A percentile compares a stretch with the other conserved stretches of the same genome.
phyloP scores from a whole-genome alignment of 2,329 filamentous ascomycete species.

The Fusarium penzigii region DNA sequence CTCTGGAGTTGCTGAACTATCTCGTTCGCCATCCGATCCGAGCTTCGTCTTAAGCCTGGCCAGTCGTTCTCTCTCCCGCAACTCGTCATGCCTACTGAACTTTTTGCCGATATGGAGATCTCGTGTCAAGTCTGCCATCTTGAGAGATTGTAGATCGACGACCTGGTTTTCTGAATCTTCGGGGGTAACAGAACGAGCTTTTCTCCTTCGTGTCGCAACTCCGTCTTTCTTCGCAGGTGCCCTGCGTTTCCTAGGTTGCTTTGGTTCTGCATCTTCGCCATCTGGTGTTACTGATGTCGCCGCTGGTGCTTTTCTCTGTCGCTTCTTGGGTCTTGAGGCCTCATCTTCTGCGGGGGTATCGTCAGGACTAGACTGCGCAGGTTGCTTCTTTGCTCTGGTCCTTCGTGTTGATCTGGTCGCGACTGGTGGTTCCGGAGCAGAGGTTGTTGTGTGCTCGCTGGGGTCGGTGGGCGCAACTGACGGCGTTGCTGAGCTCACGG shows the following conservation, averaged over 20 bases:
- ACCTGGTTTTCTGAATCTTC: conserved; percentile 62
- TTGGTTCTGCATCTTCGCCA: conserved; percentile 16
- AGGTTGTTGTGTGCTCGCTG: conserved; percentile 10
- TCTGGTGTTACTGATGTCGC: conserved; percentile 3
- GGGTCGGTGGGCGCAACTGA: conserved; percentile 6
- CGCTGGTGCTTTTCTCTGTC: conserved; percentile 33
- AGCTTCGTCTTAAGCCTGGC: conserved; percentile 35
- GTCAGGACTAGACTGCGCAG: conserved; percentile 10
- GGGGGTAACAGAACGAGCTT: conserved; percentile 55
- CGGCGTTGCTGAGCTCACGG: conserved; percentile 17
- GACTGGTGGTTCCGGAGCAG: conserved; percentile 8
- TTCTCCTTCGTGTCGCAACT: conserved; percentile 31
- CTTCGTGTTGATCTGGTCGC: conserved; percentile 12
- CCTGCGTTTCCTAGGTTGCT: conserved; percentile 31
- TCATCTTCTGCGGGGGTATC: conserved; percentile 18
- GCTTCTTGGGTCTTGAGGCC: conserved; percentile 33
- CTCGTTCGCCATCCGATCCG: conserved; percentile 26
- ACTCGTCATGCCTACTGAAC: conserved; percentile 72
- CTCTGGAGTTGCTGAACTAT: conserved; percentile 24
- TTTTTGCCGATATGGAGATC: conserved; percentile 73
- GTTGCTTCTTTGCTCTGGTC: conserved; percentile 20
- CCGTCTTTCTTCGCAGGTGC: conserved; percentile 25
- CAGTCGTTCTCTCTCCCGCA: conserved; percentile 65
- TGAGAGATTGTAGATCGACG: conserved; percentile 67
- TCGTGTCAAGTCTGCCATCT: conserved; percentile 71